Evolutionary conservation across 306 rosid species (phyloP), one percentile per base, ranked within the genome.

Genomic region (Cicer yamashitae): DNA sequence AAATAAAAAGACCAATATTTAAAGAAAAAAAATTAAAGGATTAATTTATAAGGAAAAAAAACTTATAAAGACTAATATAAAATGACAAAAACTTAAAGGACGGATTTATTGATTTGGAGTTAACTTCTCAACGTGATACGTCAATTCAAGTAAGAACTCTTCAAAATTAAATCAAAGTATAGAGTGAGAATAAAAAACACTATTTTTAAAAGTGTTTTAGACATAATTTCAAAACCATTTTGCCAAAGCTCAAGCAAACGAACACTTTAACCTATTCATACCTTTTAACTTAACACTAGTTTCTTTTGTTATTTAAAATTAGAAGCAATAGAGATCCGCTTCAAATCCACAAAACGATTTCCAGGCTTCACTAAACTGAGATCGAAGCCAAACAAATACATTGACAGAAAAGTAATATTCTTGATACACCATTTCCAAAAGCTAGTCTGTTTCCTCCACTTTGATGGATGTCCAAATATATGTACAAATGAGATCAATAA

Each of bases 321-420:
- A 30, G 43, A 30, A 59, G 10, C 43, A 59, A 59, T 30, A 17
- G 10, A 30, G 43, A 59, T 6, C 44, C 5, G 43, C 41, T 34
- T 59, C 66, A 59, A 12, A 59, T 59, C 15, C 2, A 48, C 14
- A 59, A 0, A 54, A 62, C 53, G 68, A 62, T 67, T 77, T 56
- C 45, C 51, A 79, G 89, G 90, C 92, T 83, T 81, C 88, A 58
- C 67, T 46, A 22, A 68, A 83, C 79, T 82, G 53, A 84, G 48
- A 82, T 69, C 37, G 81, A 85, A 86, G 87, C 85, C 87, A 50
- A 85, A 77, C 74, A 88, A 87, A 85, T 86, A 45, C 77, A 84
- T 81, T 71, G 71, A 70, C 72, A 80, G 74, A 56, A 56, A 9
- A 67, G 82, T 76, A 61, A 82, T 77, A 82, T 73, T 72, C 71